Evolutionary conservation across 2,329 filamentous ascomycete species (phyloP), one percentile per base, ranked within the genome.

Genomic region (Ascochyta rabiei): DNA sequence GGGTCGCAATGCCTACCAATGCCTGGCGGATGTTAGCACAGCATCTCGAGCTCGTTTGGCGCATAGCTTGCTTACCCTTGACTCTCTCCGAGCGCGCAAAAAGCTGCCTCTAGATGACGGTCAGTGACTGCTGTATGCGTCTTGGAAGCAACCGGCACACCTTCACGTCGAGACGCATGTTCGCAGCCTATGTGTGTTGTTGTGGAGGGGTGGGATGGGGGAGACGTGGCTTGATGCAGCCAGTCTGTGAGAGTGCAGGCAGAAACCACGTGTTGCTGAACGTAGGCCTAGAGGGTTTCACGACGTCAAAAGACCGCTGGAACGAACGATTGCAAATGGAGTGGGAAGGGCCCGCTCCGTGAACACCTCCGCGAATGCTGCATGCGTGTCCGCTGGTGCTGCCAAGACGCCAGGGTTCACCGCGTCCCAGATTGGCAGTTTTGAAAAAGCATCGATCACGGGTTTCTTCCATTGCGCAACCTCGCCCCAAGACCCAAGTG

Each of bases 41-140:
- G 18, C 45, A 31, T 54, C 47, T 40, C 30, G 46, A 44, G n/a
- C 31, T 15, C 21, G n/a, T 35, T 42, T 26, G 41, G 46, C 8
- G 46, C 37, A 37, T 23, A 23, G 41, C 41, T 18, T 39, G 54
- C 66, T 62, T 62, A 74, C 73, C 73, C 64, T 98, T 98, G 66
- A 98, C 93, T 80, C 93, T 89, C 85, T 98, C 91, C 72, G 90
- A 96, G 78, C 92, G 86, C 78, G 90, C 90, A 81, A 91, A 90
- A 69, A 91, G 85, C 79, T 91, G 89, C 78, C 88, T 87, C 89
- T 91, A 75, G 73, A 77, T 74, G 62, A 61, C 60, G 44, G 61
- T 82, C 69, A 81, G 80, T 71, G 33, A 30, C 38, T 47, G 23
- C 21, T 34, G 31, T 2, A 18, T 21, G 9, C 13, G 10, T 21